Percentiles rank a stretch among this genome's conserved stretches.
Conservation (phyloP, 352 stramenopile species). For the Globisporangium nunn region DNA sequence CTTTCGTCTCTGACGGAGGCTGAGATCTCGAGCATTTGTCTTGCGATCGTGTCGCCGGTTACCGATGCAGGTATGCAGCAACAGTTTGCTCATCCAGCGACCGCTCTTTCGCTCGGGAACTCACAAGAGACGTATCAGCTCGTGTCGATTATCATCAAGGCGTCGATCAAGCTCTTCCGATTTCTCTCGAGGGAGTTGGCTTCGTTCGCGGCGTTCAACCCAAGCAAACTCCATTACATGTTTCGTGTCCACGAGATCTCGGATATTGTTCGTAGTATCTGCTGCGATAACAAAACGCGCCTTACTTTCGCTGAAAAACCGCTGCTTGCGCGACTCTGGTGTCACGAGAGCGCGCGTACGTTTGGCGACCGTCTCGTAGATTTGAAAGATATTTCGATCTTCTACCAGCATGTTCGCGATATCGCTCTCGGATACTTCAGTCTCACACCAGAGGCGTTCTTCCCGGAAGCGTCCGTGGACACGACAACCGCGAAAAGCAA, state of each 20-base stretch:
- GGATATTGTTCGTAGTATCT: conserved; percentile 36
- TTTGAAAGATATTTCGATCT: conserved; percentile 18
- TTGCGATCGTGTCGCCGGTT: conserved; percentile 13
- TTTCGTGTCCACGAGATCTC: conserved; percentile 35
- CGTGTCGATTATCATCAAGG: conserved; percentile 35
- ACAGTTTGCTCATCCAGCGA: background rate
- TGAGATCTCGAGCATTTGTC: conserved; percentile 49
- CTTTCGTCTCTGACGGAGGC: conserved; percentile 26
- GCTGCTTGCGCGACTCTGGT: conserved; percentile 52
- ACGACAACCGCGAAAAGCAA: conserved; percentile 11
- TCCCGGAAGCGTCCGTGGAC: conserved; percentile 15
- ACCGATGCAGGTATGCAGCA: background rate
- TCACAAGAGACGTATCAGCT: conserved; percentile 32
- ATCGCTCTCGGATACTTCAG: conserved; percentile 37
- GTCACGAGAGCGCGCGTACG: conserved; percentile 51
- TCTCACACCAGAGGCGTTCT: conserved; percentile 32
- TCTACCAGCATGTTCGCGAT: conserved; percentile 41
- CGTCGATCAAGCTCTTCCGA: conserved; percentile 46
- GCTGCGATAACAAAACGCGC: conserved; percentile 23
- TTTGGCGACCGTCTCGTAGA: conserved; percentile 48
- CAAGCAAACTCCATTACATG: conserved; percentile 48
- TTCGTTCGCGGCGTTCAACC: conserved; percentile 15
- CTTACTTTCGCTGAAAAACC: conserved; percentile 39
- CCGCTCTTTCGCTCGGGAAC: background rate
- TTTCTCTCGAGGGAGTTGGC: conserved; percentile 19